phyloP scores from a whole-genome alignment of 495 filamentous ascomycete genomes.

The Neurospora sp. region DNA sequence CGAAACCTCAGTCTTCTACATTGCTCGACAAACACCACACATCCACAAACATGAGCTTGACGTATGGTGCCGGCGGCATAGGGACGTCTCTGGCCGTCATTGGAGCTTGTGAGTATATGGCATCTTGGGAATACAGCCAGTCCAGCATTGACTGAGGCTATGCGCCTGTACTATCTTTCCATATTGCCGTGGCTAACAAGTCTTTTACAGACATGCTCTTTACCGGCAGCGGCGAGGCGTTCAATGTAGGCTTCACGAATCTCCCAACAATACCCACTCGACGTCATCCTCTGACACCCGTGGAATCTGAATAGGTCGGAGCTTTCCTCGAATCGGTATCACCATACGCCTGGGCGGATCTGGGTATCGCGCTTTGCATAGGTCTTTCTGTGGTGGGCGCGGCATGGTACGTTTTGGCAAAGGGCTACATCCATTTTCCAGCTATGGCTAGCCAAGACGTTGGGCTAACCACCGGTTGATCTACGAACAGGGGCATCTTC shows the following conservation, averaged over 20 bases:
- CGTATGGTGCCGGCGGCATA: constrained; percentile 61
- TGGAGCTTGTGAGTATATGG: constrained; percentile 61
- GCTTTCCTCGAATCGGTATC: constrained; percentile 89
- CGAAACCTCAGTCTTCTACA: neutral
- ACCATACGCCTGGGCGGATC: constrained; percentile 83
- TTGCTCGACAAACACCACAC: neutral
- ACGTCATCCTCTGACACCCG: constrained; percentile 17
- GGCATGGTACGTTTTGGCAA: constrained; percentile 63
- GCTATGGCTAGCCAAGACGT: neutral
- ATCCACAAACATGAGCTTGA: constrained; percentile 39
- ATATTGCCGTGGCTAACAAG: constrained; percentile 24
- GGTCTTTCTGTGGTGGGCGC: constrained; percentile 92
- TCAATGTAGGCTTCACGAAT: constrained; percentile 60
- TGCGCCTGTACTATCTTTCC: neutral
- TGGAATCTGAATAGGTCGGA: constrained; percentile 85
- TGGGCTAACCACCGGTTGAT: neutral
- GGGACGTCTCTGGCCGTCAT: constrained; percentile 67
- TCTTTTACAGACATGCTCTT: constrained; percentile 80
- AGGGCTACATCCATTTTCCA: neutral
- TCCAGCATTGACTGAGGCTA: neutral
- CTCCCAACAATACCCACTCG: constrained; percentile 1
- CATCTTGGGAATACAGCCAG: neutral
- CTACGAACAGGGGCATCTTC: constrained; percentile 77
- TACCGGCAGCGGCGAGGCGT: constrained; percentile 87
- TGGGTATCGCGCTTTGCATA: constrained; percentile 91